Base-by-base conservation (phyloP, 164 flowering plant species). In the Magnolia officinalis region DNA sequence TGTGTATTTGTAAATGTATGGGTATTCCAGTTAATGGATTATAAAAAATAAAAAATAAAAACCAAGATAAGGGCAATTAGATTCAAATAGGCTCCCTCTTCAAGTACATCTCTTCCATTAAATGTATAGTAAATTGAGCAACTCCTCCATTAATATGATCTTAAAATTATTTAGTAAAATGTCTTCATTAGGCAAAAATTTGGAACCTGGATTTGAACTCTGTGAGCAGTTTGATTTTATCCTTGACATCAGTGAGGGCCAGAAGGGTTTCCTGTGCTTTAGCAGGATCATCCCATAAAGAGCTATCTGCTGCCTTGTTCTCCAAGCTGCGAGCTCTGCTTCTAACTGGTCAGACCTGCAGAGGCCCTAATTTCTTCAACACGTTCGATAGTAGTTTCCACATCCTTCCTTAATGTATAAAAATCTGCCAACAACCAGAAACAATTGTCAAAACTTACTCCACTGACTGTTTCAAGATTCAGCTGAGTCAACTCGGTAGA, bases 241-340 rank as follows among this genome's bases (percentile, higher is more conserved):
- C 99, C 85, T 94, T 96, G 80, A 89, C 85, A 77, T 91, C 97
- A 67, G 95, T 91, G 78, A 96, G 76, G n/a, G 91, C 84, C 75
- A 77, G 81, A 80, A 94, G 98, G 69, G 81, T 91, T 83, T 90
- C 85, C 82, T 96, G 99, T 73, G 99, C 98, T 79, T 84, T 86
- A 74, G 86, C 82, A 76, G 86, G 95, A 67, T 94, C 95, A 83
- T 94, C 99, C 99, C 99, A 96, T 31, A 96, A 85, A 73, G 92
- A 86, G 83, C 82, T 86, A 80, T 89, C 92, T 50, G 93, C 87
- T n/a, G 98, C 87, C 78, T 87, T 86, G 45, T 70, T 80, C 85
- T 96, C 98, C 82, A 94, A 67, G 72, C 81, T 21, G 81, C 82
- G 58, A 89, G 83, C 24, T 90, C 96, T 63, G 85, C 86, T 81